phyloP scores from a whole-genome alignment of 2,329 filamentous ascomycete species.

The Tolypocladium guangdongense region DNA sequence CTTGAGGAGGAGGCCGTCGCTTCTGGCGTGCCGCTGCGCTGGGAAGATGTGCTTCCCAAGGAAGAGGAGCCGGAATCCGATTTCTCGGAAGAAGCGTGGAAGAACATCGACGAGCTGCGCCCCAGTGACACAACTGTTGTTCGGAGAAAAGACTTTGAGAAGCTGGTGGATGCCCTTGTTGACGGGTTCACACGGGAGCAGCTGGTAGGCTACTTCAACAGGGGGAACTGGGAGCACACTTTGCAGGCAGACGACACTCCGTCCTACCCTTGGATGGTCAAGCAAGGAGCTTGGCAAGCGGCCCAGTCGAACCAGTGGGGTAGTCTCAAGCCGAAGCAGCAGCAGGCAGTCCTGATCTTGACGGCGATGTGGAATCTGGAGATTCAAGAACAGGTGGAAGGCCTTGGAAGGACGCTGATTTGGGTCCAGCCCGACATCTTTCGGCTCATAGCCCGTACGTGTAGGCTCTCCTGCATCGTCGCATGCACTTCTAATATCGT shows the following conservation, averaged over 20 bases:
- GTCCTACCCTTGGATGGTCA: constrained; percentile 30
- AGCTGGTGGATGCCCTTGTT: constrained; percentile 25
- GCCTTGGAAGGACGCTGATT: constrained; percentile 29
- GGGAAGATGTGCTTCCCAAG: constrained; percentile 19
- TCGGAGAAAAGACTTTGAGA: constrained; percentile 27
- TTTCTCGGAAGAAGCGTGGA: constrained; percentile 23
- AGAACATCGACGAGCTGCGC: constrained; percentile 37
- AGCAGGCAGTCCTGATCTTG: constrained; percentile 31
- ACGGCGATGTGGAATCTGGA: constrained; percentile 39
- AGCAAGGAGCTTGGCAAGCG: constrained; percentile 31
- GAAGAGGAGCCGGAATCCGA: constrained; percentile 14
- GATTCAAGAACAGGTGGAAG: constrained; percentile 31
- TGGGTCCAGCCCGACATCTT: constrained; percentile 29
- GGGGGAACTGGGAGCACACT: not conserved
- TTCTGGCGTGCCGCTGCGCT: constrained; percentile 12
- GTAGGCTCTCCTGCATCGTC: no score
- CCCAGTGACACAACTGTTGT: constrained; percentile 29
- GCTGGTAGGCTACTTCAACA: constrained; percentile 29
- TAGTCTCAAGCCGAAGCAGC: constrained; percentile 25
- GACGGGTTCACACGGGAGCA: constrained; percentile 37
- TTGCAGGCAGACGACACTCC: not conserved
- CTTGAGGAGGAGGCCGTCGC: constrained; percentile 9
- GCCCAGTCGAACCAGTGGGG: constrained; percentile 9
- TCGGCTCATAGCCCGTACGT: constrained; percentile 33
- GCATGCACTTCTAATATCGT: not conserved